Evolutionary conservation across 768 basidiomycete species (phyloP).

Genomic region (Tricholomella constricta): DNA sequence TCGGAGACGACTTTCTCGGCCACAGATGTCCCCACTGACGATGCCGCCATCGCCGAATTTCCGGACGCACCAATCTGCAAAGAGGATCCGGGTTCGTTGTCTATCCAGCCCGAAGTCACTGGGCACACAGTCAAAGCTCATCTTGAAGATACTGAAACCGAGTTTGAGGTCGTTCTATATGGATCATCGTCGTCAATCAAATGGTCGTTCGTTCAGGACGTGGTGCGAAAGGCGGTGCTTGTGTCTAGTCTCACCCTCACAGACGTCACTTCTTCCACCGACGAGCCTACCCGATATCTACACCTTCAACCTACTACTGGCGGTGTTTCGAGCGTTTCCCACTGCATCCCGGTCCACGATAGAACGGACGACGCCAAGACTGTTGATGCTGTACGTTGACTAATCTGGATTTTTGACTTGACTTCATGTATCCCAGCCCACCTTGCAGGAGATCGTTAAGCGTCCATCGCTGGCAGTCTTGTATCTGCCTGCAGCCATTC

Average conservation of each 20-base stretch:
- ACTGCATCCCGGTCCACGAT: constrained; percentile 39
- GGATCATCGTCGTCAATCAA: constrained; percentile 60
- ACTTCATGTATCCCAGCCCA: constrained; percentile 45
- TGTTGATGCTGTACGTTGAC: constrained; percentile 37
- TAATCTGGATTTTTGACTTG: constrained; percentile 27
- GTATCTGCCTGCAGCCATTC: constrained; percentile 56
- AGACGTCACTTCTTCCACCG: constrained; percentile 25
- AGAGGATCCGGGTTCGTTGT: constrained; percentile 37
- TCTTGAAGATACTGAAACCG: constrained; percentile 30
- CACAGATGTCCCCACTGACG: constrained; percentile 19
- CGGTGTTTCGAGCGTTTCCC: constrained; percentile 25
- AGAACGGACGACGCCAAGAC: constrained; percentile 31
- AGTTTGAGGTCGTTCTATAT: constrained; percentile 69
- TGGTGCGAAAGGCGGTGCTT: constrained; percentile 56
- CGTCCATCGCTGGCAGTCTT: constrained; percentile 68
- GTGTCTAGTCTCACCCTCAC: constrained; percentile 37
- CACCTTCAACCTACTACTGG: constrained; percentile 29
- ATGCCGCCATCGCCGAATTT: constrained; percentile 14
- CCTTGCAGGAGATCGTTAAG: constrained; percentile 35
- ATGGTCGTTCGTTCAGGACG: constrained; percentile 59
- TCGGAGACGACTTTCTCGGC: constrained; percentile 33
- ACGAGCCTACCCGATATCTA: constrained; percentile 28
- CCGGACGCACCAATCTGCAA: constrained; percentile 19
- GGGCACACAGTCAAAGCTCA: constrained; percentile 26
- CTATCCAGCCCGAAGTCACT: constrained; percentile 38